phyloP scores from a whole-genome alignment of 2,329 filamentous ascomycete genomes.

The Fusarium annulatum region DNA sequence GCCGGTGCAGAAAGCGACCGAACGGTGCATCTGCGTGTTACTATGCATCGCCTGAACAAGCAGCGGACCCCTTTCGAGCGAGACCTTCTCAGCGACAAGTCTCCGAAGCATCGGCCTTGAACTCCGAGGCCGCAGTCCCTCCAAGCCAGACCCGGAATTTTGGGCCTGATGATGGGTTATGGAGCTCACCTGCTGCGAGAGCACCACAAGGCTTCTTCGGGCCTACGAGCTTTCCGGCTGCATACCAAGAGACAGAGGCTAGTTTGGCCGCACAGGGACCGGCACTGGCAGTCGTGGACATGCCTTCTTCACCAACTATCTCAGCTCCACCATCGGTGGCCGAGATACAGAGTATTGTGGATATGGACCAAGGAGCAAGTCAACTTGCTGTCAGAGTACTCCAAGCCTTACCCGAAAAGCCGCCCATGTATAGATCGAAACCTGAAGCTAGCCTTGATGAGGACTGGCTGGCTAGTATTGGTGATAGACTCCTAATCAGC shows the following conservation, averaged over 20 bases:
- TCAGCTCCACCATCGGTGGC: not conserved
- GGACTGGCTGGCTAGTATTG: not conserved
- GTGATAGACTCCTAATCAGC: not conserved
- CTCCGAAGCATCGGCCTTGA: not conserved
- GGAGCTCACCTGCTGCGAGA: not conserved
- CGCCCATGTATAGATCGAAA: accelerated
- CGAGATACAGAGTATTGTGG: not conserved
- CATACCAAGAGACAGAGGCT: not conserved
- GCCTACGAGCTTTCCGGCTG: not conserved
- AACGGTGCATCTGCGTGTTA: not conserved
- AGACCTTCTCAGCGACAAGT: not conserved
- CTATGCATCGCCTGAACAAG: not conserved
- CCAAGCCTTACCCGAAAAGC: not conserved
- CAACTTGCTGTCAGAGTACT: not conserved
- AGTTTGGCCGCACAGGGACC: not conserved
- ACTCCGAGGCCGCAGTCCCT: not conserved
- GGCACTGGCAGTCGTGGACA: accelerated
- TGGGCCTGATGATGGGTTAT: not conserved
- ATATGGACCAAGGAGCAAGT: not conserved
- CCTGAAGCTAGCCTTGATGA: not conserved
- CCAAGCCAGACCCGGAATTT: not conserved
- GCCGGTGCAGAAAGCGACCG: not conserved
- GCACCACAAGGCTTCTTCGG: not conserved
- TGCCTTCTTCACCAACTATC: not conserved
- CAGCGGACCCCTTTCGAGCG: accelerated